Conservation (phyloP, 768 basidiomycete genomes). For the Fomitopsis pulvina region DNA sequence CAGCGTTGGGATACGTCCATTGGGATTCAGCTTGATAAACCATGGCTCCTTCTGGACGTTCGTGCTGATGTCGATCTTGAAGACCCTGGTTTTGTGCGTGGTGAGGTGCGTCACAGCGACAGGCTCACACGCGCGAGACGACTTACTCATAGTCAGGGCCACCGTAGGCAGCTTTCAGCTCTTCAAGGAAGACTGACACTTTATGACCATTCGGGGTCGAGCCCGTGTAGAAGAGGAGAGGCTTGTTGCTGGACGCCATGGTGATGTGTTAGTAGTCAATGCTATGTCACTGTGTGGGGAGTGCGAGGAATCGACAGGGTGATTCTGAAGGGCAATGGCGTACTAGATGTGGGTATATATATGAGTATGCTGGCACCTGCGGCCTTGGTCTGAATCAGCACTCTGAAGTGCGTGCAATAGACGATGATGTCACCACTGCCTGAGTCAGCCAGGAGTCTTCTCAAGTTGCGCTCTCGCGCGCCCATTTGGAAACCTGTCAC, state of each 20-base stretch:
- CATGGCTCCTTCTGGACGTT: slow-evolving; percentile 78
- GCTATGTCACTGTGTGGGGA: too few species aligned
- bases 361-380: neutral
- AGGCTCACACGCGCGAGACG: neutral
- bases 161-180: slow-evolving; percentile 41
- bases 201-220: slow-evolving; percentile 52
- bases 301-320: neutral
- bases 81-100: slow-evolving; percentile 28
- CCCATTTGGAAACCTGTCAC: too few species aligned
- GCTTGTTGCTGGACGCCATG: slow-evolving; percentile 12
- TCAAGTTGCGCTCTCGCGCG: too few species aligned
- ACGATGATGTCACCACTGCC: too few species aligned
- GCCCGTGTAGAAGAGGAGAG: slow-evolving; percentile 25
- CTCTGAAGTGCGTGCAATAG: too few species aligned
- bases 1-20: slow-evolving; percentile 65
- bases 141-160: slow-evolving; percentile 43
- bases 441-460: too few species aligned
- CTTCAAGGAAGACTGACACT: slow-evolving; percentile 52
- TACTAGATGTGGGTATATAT: neutral
- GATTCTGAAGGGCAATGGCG: neutral
- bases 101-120: neutral
- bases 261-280: neutral
- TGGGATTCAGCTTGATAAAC: slow-evolving; percentile 73
- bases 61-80: slow-evolving; percentile 50
- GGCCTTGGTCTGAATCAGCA: too few species aligned